A percentile compares a stretch with the other conserved stretches of the same genome.
These are phyloP conservation scores for Cryptococcus sp. DNA, from an alignment of 1,284 basidiomycete genomes.

Conservation along the genomic window DNA sequence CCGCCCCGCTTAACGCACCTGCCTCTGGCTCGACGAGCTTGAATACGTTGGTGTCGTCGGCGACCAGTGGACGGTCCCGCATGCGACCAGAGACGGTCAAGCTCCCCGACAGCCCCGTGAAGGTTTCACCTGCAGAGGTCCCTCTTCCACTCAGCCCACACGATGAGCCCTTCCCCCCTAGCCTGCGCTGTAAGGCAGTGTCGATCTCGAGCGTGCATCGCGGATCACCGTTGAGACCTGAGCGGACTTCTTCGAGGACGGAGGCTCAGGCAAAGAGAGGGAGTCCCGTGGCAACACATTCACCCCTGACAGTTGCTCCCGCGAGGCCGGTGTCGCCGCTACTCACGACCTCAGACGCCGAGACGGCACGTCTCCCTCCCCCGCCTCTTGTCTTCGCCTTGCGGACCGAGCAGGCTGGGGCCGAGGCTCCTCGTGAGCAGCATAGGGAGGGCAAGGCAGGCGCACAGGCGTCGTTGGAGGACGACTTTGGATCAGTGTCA, in stretches of 20 bases:
- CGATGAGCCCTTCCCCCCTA: constrained; percentile 23
- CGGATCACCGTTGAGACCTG: constrained; percentile 9
- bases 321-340: constrained; percentile 13
- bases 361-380: neutral
- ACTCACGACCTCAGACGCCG: constrained; percentile 5
- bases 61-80: constrained; percentile 8
- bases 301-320: constrained; percentile 7
- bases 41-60: constrained; percentile 13
- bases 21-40: neutral
- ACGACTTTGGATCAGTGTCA: neutral
- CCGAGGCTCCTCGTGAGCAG: too few species aligned
- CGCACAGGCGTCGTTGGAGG: neutral
- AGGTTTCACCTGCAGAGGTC: constrained; percentile 13
- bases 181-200: constrained; percentile 10
- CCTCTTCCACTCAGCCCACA: constrained; percentile 17
- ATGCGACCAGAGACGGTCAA: constrained; percentile 29
- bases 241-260: constrained; percentile 1
- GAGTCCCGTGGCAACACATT: neutral
- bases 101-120: constrained; percentile 25
- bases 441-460: neutral
- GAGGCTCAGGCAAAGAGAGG: neutral
- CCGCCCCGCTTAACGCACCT: neutral
- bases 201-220: neutral
- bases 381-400: constrained; percentile 1
- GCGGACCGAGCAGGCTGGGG: neutral